A percentile compares a stretch with the other conserved stretches of the same genome.
phyloP scores from a whole-genome alignment of 805 yeast species.

The Ascoidea rubescens region DNA sequence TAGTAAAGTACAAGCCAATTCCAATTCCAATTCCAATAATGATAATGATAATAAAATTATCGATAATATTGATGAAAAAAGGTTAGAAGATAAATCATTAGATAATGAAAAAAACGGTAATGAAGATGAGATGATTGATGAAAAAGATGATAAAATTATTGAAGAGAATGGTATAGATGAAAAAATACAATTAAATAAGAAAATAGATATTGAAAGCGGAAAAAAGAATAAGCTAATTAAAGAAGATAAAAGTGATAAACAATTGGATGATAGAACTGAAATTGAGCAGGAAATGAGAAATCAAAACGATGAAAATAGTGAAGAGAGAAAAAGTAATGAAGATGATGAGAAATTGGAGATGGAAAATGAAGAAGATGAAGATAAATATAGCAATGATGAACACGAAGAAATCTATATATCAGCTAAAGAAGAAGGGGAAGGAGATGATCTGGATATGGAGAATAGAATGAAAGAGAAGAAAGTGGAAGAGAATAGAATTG shows the following conservation, averaged over 20 bases:
- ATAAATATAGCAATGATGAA: neutral
- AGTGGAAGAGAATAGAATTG: slow-evolving; percentile 3
- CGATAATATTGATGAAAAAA: no score
- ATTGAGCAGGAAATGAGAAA: slow-evolving; percentile 5
- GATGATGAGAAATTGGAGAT: neutral
- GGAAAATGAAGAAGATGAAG: neutral
- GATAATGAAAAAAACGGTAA: slow-evolving; percentile 1
- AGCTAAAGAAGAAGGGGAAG: slow-evolving; percentile 9
- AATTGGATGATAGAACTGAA: slow-evolving; percentile 4
- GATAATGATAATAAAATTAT: no score
- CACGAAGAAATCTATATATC: no score
- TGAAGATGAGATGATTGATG: no score
- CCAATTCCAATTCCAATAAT: no score
- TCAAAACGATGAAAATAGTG: neutral
- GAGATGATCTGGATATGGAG: slow-evolving; percentile 7
- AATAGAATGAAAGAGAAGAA: slow-evolving; percentile 4
- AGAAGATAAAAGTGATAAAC: slow-evolving; percentile 1
- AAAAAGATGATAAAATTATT: slow-evolving; percentile 5
- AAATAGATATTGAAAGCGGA: neutral
- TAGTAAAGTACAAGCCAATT: neutral
- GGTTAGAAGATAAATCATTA: neutral
- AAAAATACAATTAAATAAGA: no score
- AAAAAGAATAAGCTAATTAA: neutral
- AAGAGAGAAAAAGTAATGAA: slow-evolving; percentile 2
- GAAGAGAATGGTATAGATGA: neutral